These are phyloP conservation scores for Serendipita vermifera DNA, from an alignment of 768 basidiomycete genomes.

Conservation along the genomic window DNA sequence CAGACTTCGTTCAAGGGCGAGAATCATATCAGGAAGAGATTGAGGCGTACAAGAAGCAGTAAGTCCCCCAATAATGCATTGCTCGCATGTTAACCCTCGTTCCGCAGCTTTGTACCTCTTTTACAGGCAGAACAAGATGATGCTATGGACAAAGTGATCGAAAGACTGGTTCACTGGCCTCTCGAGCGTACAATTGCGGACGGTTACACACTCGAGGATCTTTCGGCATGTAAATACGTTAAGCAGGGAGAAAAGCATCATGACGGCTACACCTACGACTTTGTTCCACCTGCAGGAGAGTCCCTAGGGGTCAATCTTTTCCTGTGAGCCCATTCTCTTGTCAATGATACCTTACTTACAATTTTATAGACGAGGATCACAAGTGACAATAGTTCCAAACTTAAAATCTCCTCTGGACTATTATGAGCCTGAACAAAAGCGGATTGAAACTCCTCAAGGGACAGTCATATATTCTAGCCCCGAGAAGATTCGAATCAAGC, in stretches of 20 bases:
- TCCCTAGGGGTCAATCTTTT: slow-evolving; percentile 54
- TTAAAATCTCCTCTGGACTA: neutral
- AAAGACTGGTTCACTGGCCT: slow-evolving; percentile 59
- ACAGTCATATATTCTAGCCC: neutral
- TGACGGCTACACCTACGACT: slow-evolving; percentile 53
- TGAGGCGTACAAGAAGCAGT: too few relatives aligned
- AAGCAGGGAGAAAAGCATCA: slow-evolving; percentile 41
- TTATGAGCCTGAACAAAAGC: slow-evolving; percentile 15
- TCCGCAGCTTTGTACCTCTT: slow-evolving; percentile 39
- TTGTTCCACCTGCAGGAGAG: slow-evolving; percentile 48
- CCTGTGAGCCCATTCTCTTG: slow-evolving; percentile 35
- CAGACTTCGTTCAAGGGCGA: too few relatives aligned
- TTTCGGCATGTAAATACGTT: slow-evolving; percentile 40
- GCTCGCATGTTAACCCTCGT: too few relatives aligned
- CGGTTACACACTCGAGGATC: slow-evolving; percentile 56
- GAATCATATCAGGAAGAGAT: too few relatives aligned
- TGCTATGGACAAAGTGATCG: slow-evolving; percentile 42
- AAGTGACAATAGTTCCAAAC: slow-evolving; percentile 1
- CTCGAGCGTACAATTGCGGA: slow-evolving; percentile 45
- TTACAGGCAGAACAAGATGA: slow-evolving; percentile 50
- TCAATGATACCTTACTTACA: neutral
- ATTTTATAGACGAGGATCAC: neutral
- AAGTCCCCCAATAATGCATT: too few relatives aligned
- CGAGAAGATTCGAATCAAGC: neutral
- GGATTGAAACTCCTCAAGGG: slow-evolving; percentile 15